These are phyloP conservation scores for Pichia sp. DNA, from an alignment of 1,139 yeast genomes.

Conservation along the genomic window DNA sequence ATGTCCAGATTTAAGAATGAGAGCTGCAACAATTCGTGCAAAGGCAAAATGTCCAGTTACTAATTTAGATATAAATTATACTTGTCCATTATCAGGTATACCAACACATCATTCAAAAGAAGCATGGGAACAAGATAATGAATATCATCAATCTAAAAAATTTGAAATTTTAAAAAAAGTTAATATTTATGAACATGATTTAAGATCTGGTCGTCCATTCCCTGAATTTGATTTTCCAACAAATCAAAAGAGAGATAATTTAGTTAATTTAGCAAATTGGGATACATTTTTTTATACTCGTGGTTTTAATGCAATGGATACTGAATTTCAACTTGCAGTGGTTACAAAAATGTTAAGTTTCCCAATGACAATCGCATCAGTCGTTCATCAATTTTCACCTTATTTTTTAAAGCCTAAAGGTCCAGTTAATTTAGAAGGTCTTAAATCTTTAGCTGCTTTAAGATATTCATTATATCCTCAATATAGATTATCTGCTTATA, in stretches of 20 bases:
- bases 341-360: conserved; percentile 90
- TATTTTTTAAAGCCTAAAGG: conserved; percentile 77
- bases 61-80: conserved; percentile 66
- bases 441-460: conserved; percentile 85
- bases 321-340: conserved; percentile 92
- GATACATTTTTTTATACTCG: conserved; percentile 90
- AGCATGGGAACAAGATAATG: conserved; percentile 79
- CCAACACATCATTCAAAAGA: conserved; percentile 90
- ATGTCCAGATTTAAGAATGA: conserved; percentile 73
- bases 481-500: conserved; percentile 49
- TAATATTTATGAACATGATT: conserved; percentile 88
- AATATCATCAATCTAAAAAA: conserved; percentile 60
- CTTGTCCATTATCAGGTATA: conserved; percentile 90
- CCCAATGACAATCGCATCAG: conserved; percentile 82
- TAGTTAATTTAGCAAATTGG: conserved; percentile 80
- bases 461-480: conserved; percentile 84
- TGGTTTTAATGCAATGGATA: conserved; percentile 91
- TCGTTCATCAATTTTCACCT: conserved; percentile 81
- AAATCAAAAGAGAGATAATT: conserved; percentile 67
- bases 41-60: conserved; percentile 91
- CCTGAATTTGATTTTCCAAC: conserved; percentile 94
- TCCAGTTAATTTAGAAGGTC: conserved; percentile 83
- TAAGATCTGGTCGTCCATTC: conserved; percentile 86
- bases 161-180: conserved; percentile 77
- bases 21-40: conserved; percentile 87